Conservation (phyloP, 345 rosid species). For the Melastoma malabathricum region DNA sequence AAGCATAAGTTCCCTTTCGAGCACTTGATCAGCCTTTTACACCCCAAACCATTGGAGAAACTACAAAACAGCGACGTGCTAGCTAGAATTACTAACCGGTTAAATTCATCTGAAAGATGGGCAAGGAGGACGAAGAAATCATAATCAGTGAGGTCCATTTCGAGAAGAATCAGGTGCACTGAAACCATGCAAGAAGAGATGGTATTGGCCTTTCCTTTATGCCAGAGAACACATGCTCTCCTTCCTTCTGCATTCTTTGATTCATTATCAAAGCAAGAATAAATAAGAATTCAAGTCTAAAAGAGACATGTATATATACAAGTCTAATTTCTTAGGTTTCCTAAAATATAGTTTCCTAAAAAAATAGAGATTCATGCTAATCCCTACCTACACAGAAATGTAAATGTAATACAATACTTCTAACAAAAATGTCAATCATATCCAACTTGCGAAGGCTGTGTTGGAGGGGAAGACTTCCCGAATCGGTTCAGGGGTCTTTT, state of each 20-base stretch:
- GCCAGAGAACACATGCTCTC: slow-evolving; percentile 76
- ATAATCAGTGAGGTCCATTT: slow-evolving; percentile 60
- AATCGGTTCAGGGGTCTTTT: no score
- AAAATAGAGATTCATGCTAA: no score
- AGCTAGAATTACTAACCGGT: slow-evolving; percentile 48
- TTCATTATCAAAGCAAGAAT: not conserved
- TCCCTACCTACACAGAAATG: no score
- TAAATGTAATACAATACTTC: no score
- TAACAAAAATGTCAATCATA: no score
- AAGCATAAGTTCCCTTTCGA: slow-evolving; percentile 89
- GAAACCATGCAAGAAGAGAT: slow-evolving; percentile 71
- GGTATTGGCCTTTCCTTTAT: slow-evolving; percentile 72
- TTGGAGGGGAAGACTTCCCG: no score
- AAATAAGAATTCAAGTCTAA: not conserved
- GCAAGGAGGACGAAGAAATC: slow-evolving; percentile 94
- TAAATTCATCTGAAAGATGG: slow-evolving; percentile 86
- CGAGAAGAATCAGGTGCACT: slow-evolving; percentile 92
- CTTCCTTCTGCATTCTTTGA: slow-evolving; percentile 64
- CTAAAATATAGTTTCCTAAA: no score
- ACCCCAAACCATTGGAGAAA: not conserved
- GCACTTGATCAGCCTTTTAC: slow-evolving; percentile 70
- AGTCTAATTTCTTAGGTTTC: no score
- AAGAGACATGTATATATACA: not conserved
- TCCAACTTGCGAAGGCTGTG: no score
- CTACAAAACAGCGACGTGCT: slow-evolving; percentile 3